A percentile compares a stretch with the other conserved stretches of the same genome.
Evolutionary conservation across 495 filamentous ascomycete species (phyloP).

Genomic region (Friedmanniomyces endolithicus): DNA sequence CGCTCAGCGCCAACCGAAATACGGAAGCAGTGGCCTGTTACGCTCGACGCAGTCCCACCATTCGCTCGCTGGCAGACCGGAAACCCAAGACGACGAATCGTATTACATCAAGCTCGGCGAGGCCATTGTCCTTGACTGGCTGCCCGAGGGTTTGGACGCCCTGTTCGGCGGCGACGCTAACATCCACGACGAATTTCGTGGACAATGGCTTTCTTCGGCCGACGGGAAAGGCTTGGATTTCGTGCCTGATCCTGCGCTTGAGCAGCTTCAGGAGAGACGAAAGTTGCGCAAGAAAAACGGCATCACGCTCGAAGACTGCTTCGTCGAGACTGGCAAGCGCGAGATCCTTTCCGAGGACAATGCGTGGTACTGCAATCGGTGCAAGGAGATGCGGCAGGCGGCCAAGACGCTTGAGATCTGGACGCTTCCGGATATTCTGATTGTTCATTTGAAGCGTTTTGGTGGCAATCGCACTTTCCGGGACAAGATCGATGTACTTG

Average conservation of each 20-base stretch:
- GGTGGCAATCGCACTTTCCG: conserved; percentile 61
- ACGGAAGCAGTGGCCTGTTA: background rate
- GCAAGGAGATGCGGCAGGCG: conserved; percentile 82
- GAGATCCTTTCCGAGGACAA: conserved; percentile 89
- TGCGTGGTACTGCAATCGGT: conserved; percentile 91
- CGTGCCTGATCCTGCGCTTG: conserved; percentile 51
- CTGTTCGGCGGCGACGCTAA: conserved; percentile 48
- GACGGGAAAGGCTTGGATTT: conserved; percentile 37
- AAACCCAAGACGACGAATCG: conserved; percentile 38
- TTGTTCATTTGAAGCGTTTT: conserved; percentile 92
- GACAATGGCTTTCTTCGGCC: conserved; percentile 21
- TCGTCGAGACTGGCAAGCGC: conserved; percentile 84
- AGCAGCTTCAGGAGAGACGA: conserved; percentile 46
- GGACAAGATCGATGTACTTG: conserved; percentile 81
- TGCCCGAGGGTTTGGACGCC: conserved; percentile 46
- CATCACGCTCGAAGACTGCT: conserved; percentile 75
- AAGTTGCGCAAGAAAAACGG: conserved; percentile 54
- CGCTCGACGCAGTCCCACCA: conserved; percentile 12
- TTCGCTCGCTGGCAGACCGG: conserved; percentile 2
- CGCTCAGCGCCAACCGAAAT: background rate
- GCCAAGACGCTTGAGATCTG: conserved; percentile 95
- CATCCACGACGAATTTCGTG: conserved; percentile 36
- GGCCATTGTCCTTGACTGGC: conserved; percentile 78
- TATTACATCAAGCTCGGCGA: conserved; percentile 61
- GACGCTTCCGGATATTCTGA: conserved; percentile 87